Conservation (phyloP, 1,284 basidiomycete species). For the Puccinia triticina region DNA sequence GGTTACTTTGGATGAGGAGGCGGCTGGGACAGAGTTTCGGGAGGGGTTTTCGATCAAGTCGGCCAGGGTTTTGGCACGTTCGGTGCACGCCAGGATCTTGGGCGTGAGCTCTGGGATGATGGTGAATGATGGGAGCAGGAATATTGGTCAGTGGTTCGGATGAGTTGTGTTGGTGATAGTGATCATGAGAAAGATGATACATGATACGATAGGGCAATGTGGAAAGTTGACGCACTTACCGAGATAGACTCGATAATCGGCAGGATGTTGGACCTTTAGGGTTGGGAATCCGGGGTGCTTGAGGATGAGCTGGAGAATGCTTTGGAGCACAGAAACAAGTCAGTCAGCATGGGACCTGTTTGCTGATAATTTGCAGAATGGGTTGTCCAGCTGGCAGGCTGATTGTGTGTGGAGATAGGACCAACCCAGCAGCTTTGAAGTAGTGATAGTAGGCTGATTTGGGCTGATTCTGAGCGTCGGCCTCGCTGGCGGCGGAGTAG, state of each 20-base stretch:
- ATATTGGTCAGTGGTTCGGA: not conserved
- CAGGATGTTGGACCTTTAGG: constrained; percentile 19
- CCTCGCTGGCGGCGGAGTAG: constrained; percentile 29
- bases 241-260: constrained; percentile 44
- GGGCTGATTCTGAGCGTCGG: constrained; percentile 11
- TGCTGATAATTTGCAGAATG: too few species aligned
- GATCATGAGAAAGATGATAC: not conserved
- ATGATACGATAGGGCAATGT: not conserved
- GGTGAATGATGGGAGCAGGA: not conserved
- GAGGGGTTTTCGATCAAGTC: constrained; percentile 18
- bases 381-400: not conserved
- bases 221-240: constrained; percentile 48
- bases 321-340: constrained; percentile 1
- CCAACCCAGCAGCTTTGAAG: constrained; percentile 51
- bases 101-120: constrained; percentile 37
- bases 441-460: constrained; percentile 46
- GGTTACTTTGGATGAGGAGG: constrained; percentile 10
- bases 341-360: constrained; percentile 67
- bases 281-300: constrained; percentile 39
- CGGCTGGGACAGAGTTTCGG: not conserved
- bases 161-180: not conserved
- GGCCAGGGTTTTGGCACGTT: constrained; percentile 28
- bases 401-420: not conserved
- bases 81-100: constrained; percentile 39
- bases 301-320: constrained; percentile 44